Evolutionary conservation across 2,329 filamentous ascomycete genomes (phyloP), one percentile per base, ranked within the genome.

Genomic region (Claviceps quebecensis): DNA sequence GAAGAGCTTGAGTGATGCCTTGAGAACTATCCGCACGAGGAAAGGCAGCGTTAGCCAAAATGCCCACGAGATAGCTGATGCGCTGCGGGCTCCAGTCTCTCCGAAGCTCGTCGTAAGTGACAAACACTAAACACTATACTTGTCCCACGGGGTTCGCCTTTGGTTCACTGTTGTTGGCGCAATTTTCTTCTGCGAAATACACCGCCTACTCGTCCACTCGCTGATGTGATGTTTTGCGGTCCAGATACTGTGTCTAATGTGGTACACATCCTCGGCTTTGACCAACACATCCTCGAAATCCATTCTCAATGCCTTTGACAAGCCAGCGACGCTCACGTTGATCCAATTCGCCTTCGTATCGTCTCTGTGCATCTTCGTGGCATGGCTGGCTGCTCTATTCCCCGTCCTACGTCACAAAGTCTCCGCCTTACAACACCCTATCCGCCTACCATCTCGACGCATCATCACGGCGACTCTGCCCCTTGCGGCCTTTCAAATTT

Each of bases 241-340:
- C 14, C 67, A 96, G 91, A 69, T 78, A 48, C 81, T 96, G 47
- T 97, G 91, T 69, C 71, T 90, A 53, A 70, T 91, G 63, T 97
- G 93, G 93, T 98, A 97, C 72, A 78, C 86, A 65, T 95, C 90
- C 23, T 97, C 91, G 44, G 93, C 94, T 56, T 73, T 97, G 59
- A 96, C 93, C 55, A 98, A 97, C 66, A 96, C 93, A 2, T 97
- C 93, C 23, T 96, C 93, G 49, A 98, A 98, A 71, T 87, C 91
- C 17, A 98, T 98, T 62, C 75, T 97, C 55, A 96, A 88, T 58
- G 86, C 87, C 44, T 87, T 96, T 58, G 82, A 87, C 53, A 93
- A 88, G 68, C 91, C 91, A 1, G 86, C 93, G 36, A 96, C 91
- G 19, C 77, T 97, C 60, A 97, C 91, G 1, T 76, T 95, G 53